Evolutionary conservation across 1,284 basidiomycete species (phyloP).

Genomic region (Cutaneotrichosporon daszewskae): DNA sequence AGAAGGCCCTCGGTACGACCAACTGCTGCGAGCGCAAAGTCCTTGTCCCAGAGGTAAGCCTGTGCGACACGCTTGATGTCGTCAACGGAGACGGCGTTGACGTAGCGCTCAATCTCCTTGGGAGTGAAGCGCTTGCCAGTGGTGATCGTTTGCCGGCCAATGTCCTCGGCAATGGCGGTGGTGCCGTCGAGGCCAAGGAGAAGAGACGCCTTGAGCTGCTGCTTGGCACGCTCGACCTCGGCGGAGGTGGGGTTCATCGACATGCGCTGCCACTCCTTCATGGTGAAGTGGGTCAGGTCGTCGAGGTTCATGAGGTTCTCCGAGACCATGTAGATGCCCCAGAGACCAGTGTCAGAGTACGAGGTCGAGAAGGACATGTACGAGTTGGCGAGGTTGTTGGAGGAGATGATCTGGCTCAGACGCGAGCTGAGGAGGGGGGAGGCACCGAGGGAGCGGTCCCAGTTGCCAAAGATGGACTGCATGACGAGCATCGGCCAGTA

Average conservation of each 20-base stretch:
- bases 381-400: conserved; percentile 95
- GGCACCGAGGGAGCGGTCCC: conserved; percentile 94
- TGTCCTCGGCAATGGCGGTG: conserved; percentile 95
- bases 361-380: conserved; percentile 99
- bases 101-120: conserved; percentile 85
- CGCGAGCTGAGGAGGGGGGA: conserved; percentile 83
- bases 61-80: conserved; percentile 87
- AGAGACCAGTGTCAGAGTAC: conserved; percentile 99
- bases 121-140: conserved; percentile 85
- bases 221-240: conserved; percentile 96
- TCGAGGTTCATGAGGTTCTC: conserved; percentile 92
- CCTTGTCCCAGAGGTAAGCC: conserved; percentile 90
- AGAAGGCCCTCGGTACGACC: conserved; percentile 80
- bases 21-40: conserved; percentile 68
- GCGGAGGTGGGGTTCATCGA: conserved; percentile 73
- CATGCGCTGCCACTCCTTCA: conserved; percentile 97
- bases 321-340: conserved; percentile 96
- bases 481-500: conserved; percentile 99
- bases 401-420: conserved; percentile 84
- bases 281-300: conserved; percentile 88
- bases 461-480: conserved; percentile 98
- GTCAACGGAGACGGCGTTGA: conserved; percentile 79
- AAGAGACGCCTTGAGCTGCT: conserved; percentile 91
- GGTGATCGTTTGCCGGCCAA: conserved; percentile 93
- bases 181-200: conserved; percentile 88